Evolutionary conservation across 2,329 filamentous ascomycete species (phyloP).

Genomic region (Ambrosiella xylebori): DNA sequence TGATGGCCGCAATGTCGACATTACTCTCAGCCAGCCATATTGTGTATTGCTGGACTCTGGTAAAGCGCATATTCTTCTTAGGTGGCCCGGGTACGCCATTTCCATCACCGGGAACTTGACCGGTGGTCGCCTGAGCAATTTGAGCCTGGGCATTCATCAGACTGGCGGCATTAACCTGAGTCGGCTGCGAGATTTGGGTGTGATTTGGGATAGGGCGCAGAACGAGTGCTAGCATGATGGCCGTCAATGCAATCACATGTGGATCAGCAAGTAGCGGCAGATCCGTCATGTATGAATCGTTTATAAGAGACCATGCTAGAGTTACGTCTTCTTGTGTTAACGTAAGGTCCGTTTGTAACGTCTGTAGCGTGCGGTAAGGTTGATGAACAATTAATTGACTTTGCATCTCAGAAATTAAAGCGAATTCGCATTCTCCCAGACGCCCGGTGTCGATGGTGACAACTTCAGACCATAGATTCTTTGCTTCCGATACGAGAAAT

Average conservation of each 20-base stretch:
- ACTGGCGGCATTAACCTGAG: slow-evolving; percentile 3
- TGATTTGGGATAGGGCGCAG: slow-evolving; percentile 39
- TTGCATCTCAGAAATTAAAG: slow-evolving; percentile 76
- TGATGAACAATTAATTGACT: slow-evolving; percentile 82
- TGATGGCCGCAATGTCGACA: slow-evolving; percentile 67
- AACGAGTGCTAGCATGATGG: slow-evolving; percentile 69
- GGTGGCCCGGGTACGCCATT: background rate
- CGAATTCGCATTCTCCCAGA: slow-evolving; percentile 87
- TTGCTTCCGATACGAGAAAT: slow-evolving; percentile 71
- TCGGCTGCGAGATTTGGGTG: slow-evolving; percentile 20
- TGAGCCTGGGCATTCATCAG: slow-evolving; percentile 1
- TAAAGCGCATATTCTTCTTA: slow-evolving; percentile 11
- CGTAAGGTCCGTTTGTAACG: slow-evolving; percentile 50
- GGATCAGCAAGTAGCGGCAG: slow-evolving; percentile 71
- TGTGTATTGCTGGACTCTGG: slow-evolving; percentile 44
- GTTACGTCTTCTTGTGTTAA: slow-evolving; percentile 63
- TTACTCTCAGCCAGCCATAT: slow-evolving; percentile 75
- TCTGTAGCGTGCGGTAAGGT: slow-evolving; percentile 66
- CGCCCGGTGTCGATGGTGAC: slow-evolving; percentile 62
- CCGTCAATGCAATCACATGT: slow-evolving; percentile 76
- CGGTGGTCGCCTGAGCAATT: slow-evolving; percentile 2
- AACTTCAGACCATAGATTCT: slow-evolving; percentile 68
- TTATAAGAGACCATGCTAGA: slow-evolving; percentile 68
- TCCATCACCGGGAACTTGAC: background rate
- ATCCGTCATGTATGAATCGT: slow-evolving; percentile 86